These are phyloP conservation scores for Naegleria gruberi DNA, from an alignment of 208 protist species.

Conservation along the genomic window DNA sequence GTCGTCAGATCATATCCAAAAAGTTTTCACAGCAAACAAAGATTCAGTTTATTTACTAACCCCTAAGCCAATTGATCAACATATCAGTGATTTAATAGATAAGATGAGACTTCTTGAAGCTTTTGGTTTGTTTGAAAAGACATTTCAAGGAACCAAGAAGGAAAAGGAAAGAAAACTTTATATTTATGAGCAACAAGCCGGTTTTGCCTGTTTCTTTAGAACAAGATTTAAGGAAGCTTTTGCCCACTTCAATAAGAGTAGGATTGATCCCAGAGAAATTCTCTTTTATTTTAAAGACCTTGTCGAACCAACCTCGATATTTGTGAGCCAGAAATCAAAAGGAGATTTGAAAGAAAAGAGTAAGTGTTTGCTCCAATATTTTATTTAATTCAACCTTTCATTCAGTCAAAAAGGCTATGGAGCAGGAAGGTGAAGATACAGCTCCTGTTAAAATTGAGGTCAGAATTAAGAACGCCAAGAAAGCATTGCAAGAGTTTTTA, in stretches of 20 bases:
- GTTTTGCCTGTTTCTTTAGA: background rate
- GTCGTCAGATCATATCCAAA: background rate
- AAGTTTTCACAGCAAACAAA: background rate
- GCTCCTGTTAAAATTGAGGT: background rate
- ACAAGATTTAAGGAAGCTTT: background rate
- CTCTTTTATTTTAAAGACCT: background rate
- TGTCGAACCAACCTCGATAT: background rate
- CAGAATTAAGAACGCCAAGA: slow-evolving; percentile 8
- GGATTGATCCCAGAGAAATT: slow-evolving; percentile 11
- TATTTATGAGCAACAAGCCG: background rate
- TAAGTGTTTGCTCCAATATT: background rate
- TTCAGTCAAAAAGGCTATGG: background rate
- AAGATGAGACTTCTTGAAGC: background rate
- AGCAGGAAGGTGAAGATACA: background rate
- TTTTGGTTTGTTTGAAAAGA: background rate
- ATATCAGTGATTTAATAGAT: background rate
- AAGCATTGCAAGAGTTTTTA: background rate
- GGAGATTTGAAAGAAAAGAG: background rate
- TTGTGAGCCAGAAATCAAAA: background rate
- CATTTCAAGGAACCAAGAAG: background rate
- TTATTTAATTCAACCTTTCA: background rate
- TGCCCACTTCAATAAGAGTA: background rate
- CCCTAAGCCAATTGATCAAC: background rate
- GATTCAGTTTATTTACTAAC: background rate
- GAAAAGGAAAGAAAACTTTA: background rate